Evolutionary conservation across 2,329 filamentous ascomycete species (phyloP).

Genomic region (Sporothrix euskadiensis): DNA sequence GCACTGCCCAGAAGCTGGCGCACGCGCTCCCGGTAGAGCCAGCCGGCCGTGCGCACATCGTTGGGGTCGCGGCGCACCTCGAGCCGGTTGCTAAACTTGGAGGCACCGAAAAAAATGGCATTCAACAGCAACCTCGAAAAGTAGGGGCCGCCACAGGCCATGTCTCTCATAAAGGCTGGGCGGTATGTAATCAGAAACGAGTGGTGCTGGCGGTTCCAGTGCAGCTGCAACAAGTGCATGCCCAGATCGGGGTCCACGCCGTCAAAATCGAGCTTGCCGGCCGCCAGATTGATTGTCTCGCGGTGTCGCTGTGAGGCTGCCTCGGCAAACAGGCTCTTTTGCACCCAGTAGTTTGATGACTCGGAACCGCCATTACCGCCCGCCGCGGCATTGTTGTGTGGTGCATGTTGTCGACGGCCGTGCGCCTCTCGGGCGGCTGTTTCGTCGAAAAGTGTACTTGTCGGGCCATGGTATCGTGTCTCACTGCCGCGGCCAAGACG

Average conservation of each 20-base stretch:
- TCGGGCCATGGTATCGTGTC: conserved; percentile 52
- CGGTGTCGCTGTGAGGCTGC: conserved; percentile 52
- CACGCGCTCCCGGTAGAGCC: conserved; percentile 50
- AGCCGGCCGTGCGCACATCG: conserved; percentile 51
- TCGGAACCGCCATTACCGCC: conserved; percentile 26
- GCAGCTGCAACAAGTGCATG: conserved; percentile 52
- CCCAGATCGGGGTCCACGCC: conserved; percentile 54
- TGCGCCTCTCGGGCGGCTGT: conserved; percentile 28
- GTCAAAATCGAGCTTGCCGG: conserved; percentile 55
- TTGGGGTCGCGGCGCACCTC: conserved; percentile 46
- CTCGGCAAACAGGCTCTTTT: conserved; percentile 50
- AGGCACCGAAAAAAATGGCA: conserved; percentile 31
- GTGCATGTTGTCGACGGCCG: conserved; percentile 30
- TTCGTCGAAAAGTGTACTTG: conserved; percentile 52
- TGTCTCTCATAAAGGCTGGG: conserved; percentile 54
- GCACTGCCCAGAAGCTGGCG: conserved; percentile 48
- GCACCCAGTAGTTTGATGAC: conserved; percentile 44
- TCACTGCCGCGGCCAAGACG: conserved; percentile 37
- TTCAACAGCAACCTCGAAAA: conserved; percentile 48
- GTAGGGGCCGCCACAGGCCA: conserved; percentile 56
- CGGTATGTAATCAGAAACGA: conserved; percentile 53
- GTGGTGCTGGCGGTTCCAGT: conserved; percentile 57
- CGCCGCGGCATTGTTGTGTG: conserved; percentile 31
- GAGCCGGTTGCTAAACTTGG: conserved; percentile 48
- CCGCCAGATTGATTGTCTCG: conserved; percentile 49